Conservation (phyloP, 139 green algal genomes). For the Deuterostichococcus epilithicus region DNA sequence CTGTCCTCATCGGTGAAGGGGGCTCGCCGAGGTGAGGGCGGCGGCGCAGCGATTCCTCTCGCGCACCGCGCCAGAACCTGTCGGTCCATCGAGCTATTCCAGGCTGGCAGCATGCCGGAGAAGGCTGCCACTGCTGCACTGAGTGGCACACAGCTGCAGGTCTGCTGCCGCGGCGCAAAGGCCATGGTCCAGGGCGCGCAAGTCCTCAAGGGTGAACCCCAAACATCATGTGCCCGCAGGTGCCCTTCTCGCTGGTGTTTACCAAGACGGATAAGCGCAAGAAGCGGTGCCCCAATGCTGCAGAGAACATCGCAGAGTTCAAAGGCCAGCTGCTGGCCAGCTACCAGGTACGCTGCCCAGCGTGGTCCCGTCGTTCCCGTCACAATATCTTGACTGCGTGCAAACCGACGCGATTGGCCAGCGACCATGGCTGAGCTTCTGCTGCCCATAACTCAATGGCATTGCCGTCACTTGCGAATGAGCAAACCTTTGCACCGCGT, state of each 20-base stretch:
- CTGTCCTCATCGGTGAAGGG: not conserved
- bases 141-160: no score
- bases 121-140: no score
- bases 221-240: conserved; percentile 19
- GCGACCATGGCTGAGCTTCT: not conserved
- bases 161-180: not conserved
- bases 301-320: conserved; percentile 57
- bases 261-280: conserved; percentile 80
- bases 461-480: not conserved
- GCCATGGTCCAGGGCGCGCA: not conserved
- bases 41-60: no score
- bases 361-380: not conserved
- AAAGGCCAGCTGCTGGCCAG: conserved; percentile 11
- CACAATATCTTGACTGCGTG: not conserved
- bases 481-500: not conserved
- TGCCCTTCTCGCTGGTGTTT: conserved; percentile 83
- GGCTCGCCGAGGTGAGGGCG: not conserved
- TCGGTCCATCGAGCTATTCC: no score
- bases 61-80: no score
- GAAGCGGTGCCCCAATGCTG: conserved; percentile 37
- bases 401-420: not conserved
- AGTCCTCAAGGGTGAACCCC: not conserved
- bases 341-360: not conserved
- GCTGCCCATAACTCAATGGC: not conserved
- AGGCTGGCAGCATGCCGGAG: no score